These are phyloP conservation scores for Rhodotorula sp. DNA, from an alignment of 1,284 basidiomycete genomes.

Conservation along the genomic window DNA sequence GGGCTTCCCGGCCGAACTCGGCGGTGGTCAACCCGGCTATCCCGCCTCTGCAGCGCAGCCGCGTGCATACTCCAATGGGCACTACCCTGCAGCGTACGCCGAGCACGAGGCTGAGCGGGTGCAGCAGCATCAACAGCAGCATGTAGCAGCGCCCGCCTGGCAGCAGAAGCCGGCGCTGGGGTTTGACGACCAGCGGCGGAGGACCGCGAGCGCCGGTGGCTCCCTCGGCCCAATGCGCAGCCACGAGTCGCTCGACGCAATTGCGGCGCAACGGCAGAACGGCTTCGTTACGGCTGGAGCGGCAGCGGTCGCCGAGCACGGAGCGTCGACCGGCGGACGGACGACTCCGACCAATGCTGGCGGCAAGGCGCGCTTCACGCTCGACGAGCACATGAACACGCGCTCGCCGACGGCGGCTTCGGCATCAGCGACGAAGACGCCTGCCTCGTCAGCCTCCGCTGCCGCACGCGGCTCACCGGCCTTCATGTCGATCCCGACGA, in stretches of 20 bases:
- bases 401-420: constrained; percentile 29
- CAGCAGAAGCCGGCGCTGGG: too few relatives aligned
- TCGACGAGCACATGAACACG: constrained; percentile 39
- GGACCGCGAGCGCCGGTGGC: constrained; percentile 21
- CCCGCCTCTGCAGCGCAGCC: background rate
- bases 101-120: constrained; percentile 1
- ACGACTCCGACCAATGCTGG: constrained; percentile 12
- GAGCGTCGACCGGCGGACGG: constrained; percentile 3
- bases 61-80: background rate
- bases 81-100: background rate
- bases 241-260: constrained; percentile 25
- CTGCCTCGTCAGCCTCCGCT: background rate
- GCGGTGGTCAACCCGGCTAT: background rate
- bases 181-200: constrained; percentile 17
- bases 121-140: background rate
- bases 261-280: background rate
- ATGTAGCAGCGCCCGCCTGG: background rate
- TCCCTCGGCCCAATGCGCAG: background rate
- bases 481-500: constrained; percentile 36
- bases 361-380: constrained; percentile 28
- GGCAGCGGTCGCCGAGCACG: background rate
- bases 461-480: constrained; percentile 1
- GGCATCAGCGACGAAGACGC: background rate
- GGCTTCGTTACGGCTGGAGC: background rate
- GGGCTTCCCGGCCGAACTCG: constrained; percentile 3